These are phyloP conservation scores for Brassica cretica DNA, from an alignment of 345 rosid genomes.

Conservation along the genomic window DNA sequence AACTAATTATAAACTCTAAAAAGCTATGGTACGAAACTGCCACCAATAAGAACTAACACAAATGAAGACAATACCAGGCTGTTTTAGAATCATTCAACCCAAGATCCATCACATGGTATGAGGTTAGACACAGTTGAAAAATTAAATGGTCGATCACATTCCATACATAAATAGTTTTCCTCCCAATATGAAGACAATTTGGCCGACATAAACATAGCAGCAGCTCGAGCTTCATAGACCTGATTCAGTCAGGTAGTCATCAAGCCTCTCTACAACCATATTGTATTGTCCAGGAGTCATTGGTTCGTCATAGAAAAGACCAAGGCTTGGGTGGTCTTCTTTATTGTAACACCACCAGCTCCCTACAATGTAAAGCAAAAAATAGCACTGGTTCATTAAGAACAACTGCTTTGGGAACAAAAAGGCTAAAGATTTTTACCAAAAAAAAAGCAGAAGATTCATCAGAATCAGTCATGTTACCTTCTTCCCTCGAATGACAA, in stretches of 20 bases:
- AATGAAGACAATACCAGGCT: constrained; percentile 1
- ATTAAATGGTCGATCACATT: constrained; percentile 4
- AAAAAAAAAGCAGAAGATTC: not conserved
- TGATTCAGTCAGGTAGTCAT: constrained; percentile 76
- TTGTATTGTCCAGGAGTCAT: constrained; percentile 86
- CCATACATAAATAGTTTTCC: constrained; percentile 15
- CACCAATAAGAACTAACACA: not conserved
- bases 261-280: constrained; percentile 84
- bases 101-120: too few species aligned
- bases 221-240: constrained; percentile 45
- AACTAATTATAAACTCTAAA: not conserved
- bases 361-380: constrained; percentile 49
- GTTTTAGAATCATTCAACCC: not conserved
- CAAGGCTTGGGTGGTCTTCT: constrained; percentile 67
- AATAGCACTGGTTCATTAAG: not conserved
- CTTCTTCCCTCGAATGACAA: constrained; percentile 89
- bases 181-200: constrained; percentile 19
- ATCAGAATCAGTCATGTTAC: constrained; percentile 33
- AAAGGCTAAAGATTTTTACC: not conserved
- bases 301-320: constrained; percentile 72
- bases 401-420: not conserved
- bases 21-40: not conserved
- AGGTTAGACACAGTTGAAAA: not conserved
- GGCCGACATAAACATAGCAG: not conserved
- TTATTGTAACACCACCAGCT: constrained; percentile 69